A percentile compares a stretch with the other conserved stretches of the same genome.
These are phyloP conservation scores for Lecanosticta acicola DNA, from an alignment of 2,329 filamentous ascomycete species.

Conservation along the genomic window DNA sequence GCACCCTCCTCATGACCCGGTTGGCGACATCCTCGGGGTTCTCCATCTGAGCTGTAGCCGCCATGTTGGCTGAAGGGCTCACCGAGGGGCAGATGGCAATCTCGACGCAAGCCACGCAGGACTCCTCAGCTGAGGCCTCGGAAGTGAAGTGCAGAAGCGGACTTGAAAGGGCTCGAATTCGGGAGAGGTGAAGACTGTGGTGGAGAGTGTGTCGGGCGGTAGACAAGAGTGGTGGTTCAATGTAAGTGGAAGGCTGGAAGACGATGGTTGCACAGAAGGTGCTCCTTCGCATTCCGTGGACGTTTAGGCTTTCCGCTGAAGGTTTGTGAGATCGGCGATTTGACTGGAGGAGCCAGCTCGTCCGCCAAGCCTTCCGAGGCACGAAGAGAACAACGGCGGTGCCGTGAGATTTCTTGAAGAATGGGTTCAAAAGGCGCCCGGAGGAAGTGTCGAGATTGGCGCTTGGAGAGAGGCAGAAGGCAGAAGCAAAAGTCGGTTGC, in stretches of 20 bases:
- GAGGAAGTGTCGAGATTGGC: background rate
- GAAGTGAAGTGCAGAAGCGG: too few species aligned
- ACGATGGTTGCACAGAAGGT: slow-evolving; percentile 2
- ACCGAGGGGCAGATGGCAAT: background rate
- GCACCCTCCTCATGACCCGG: slow-evolving; percentile 35
- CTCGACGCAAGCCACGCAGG: slow-evolving; percentile 7
- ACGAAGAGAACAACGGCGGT: background rate
- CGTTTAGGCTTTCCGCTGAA: background rate
- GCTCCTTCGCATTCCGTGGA: slow-evolving; percentile 1
- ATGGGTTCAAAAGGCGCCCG: background rate
- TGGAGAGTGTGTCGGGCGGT: too few species aligned
- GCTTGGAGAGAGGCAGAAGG: background rate
- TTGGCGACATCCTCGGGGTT: slow-evolving; percentile 33
- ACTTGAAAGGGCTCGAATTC: too few species aligned
- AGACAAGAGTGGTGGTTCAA: too few species aligned
- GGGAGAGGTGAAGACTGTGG: too few species aligned
- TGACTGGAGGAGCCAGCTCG: background rate
- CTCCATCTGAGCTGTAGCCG: slow-evolving; percentile 21
- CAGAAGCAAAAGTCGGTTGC: background rate
- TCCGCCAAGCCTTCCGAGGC: background rate
- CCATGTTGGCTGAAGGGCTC: slow-evolving; percentile 19
- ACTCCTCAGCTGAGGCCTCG: slow-evolving; percentile 2
- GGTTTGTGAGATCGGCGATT: slow-evolving; percentile 1
- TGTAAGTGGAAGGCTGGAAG: too few species aligned
- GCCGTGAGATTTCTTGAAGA: background rate